Evolutionary conservation across 78 protist species (phyloP), one percentile per base, ranked within the genome.

Genomic region (Cavenderia fasciculata): DNA sequence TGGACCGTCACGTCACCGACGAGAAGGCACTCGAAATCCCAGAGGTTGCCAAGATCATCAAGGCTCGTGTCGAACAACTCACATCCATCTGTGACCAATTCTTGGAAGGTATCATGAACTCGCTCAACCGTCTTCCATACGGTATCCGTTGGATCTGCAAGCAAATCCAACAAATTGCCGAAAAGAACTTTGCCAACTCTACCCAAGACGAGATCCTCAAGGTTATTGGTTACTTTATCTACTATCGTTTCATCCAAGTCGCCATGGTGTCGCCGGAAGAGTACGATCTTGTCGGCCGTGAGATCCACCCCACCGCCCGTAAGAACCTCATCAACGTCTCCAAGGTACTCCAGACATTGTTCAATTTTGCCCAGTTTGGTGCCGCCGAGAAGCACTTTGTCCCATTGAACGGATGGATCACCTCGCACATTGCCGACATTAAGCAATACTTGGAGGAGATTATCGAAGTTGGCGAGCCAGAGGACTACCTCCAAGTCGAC

Each of bases 131-230:
- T 66, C 49, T 95, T 11, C 97, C 97, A 74, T 95, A 95, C 62
- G 97, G 97, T 51, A 82, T 95, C 34, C 95, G 97, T 44, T 95
- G 79, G 87, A 89, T 95, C 59, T 94, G 96, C 34, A 95, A 95
- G 59, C 95, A 92, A 74, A 76, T 84, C 29, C 59, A 68, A 6
- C 90, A 73, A 59, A 71, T 84, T 44, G 95, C 91, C 51, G 87
- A 92, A 57, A 86, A 92, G 90, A 78, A 74, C 74, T 92, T 92
- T 72, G 51, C 85, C 49, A 65, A 70, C 27, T 61, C 92, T 1
- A 74, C 85, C 16, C 82, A 92, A 65, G 92, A 82, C 38, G 94
- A 93, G 25, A 74, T 93, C 40, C 76, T 84, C 70, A 85, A 86
- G 59, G 74, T 93, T 25, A 76, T 84, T 52, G 87, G 88, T 71